Conservation (phyloP, 352 stramenopile genomes). For the Phytophthora cajani region DNA sequence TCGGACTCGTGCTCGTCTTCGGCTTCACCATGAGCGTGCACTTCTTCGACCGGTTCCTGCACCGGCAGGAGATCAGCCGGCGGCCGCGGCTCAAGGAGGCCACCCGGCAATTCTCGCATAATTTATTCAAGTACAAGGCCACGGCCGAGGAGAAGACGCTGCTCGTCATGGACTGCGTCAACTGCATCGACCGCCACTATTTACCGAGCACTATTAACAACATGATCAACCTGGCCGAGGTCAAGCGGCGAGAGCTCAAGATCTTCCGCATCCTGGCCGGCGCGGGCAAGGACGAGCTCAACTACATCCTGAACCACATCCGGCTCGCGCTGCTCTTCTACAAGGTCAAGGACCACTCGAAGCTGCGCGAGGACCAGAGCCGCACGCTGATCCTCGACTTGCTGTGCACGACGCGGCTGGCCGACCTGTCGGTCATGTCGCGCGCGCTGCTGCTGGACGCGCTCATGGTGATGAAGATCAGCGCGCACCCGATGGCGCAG, state of each 20-base stretch:
- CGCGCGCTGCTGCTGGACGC: constrained; percentile 94
- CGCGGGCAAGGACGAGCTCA: constrained; percentile 95
- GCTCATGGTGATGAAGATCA: constrained; percentile 98
- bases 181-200: constrained; percentile 82
- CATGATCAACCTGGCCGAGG: constrained; percentile 83
- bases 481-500: constrained; percentile 93
- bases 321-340: constrained; percentile 97
- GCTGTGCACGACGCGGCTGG: constrained; percentile 92
- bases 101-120: constrained; percentile 57
- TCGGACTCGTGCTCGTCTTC: constrained; percentile 82
- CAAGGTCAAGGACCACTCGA: constrained; percentile 96
- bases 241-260: constrained; percentile 91
- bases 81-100: constrained; percentile 62
- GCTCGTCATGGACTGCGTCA: constrained; percentile 77
- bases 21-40: constrained; percentile 81
- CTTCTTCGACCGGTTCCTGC: constrained; percentile 85
- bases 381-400: constrained; percentile 96
- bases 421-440: constrained; percentile 92
- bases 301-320: constrained; percentile 96
- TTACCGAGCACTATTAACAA: constrained; percentile 90
- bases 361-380: constrained; percentile 74
- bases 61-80: constrained; percentile 75
- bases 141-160: constrained; percentile 82
- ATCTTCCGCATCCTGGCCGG: constrained; percentile 97
- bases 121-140: constrained; percentile 86